Evolutionary conservation across 768 basidiomycete genomes (phyloP).

Genomic region (Hortiboletus flavorubellus): DNA sequence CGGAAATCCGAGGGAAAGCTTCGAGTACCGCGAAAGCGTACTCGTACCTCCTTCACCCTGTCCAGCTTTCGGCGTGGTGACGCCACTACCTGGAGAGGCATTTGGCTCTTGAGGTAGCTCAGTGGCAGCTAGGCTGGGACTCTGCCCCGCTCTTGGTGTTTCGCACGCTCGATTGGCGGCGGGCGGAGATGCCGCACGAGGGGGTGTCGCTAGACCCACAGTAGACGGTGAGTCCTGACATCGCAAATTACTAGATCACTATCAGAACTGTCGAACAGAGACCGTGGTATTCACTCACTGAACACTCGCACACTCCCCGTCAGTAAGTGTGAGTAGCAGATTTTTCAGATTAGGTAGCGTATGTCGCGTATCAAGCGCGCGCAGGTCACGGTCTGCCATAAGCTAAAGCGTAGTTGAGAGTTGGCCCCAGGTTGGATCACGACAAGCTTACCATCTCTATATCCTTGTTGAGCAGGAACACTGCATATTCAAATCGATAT

Average conservation of each 20-base stretch:
- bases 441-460: constrained; percentile 74
- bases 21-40: constrained; percentile 38
- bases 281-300: constrained; percentile 38
- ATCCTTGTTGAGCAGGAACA: constrained; percentile 94
- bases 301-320: constrained; percentile 52
- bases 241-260: constrained; percentile 11
- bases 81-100: constrained; percentile 51
- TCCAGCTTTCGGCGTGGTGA: constrained; percentile 52
- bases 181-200: constrained; percentile 16
- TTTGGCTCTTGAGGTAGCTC: constrained; percentile 32
- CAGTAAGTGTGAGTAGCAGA: constrained; percentile 79
- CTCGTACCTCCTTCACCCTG: constrained; percentile 31
- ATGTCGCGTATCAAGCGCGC: constrained; percentile 90
- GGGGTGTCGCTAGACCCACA: constrained; percentile 25
- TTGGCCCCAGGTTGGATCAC: not conserved
- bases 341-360: constrained; percentile 97
- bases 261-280: constrained; percentile 10
- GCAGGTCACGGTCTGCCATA: constrained; percentile 86
- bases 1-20: constrained; percentile 49
- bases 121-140: constrained; percentile 4
- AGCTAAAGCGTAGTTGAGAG: constrained; percentile 47
- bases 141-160: constrained; percentile 27
- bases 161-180: constrained; percentile 13
- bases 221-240: constrained; percentile 21
- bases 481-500: constrained; percentile 96